A percentile compares a stretch with the other conserved stretches of the same genome.
phyloP scores from a whole-genome alignment of 1,284 basidiomycete species.

The Dichomitus squalens region DNA sequence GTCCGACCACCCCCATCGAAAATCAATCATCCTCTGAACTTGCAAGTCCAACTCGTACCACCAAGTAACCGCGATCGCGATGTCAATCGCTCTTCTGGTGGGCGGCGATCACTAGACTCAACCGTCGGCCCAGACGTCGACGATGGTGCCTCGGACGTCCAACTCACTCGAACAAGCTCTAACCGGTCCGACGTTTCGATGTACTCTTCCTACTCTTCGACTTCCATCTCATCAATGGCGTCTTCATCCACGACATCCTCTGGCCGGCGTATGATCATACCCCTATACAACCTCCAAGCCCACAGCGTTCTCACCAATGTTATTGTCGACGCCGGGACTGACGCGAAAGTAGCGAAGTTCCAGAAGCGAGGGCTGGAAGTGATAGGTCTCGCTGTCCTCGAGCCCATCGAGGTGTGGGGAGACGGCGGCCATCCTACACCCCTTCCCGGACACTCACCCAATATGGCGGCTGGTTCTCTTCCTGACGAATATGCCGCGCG shows the following conservation, averaged over 20 bases:
- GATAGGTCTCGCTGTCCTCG: constrained; percentile 74
- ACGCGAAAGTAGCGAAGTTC: constrained; percentile 93
- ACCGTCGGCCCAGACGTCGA: constrained; percentile 37
- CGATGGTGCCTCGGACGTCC: constrained; percentile 33
- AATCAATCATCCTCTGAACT: constrained; percentile 86
- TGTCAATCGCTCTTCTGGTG: constrained; percentile 35
- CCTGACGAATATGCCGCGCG: constrained; percentile 20
- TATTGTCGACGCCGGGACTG: constrained; percentile 91
- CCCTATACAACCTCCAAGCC: constrained; percentile 91
- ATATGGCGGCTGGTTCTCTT: constrained; percentile 14
- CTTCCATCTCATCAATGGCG: constrained; percentile 52
- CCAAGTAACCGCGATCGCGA: constrained; percentile 57
- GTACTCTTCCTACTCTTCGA: constrained; percentile 42
- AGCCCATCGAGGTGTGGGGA: constrained; percentile 81
- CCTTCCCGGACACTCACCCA: constrained; percentile 16
- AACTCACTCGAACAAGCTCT: constrained; percentile 41
- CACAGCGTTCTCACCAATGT: constrained; percentile 93
- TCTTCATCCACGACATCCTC: constrained; percentile 51
- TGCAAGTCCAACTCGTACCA: constrained; percentile 92
- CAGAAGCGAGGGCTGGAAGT: constrained; percentile 84
- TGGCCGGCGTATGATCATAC: constrained; percentile 79
- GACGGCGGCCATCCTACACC: constrained; percentile 21
- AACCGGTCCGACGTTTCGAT: constrained; percentile 54
- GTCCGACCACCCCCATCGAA: constrained; percentile 85
- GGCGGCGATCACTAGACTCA: constrained; percentile 43